Evolutionary conservation across 2,329 filamentous ascomycete genomes (phyloP), one percentile per base, ranked within the genome.

Genomic region (Xylariaceae sp.): DNA sequence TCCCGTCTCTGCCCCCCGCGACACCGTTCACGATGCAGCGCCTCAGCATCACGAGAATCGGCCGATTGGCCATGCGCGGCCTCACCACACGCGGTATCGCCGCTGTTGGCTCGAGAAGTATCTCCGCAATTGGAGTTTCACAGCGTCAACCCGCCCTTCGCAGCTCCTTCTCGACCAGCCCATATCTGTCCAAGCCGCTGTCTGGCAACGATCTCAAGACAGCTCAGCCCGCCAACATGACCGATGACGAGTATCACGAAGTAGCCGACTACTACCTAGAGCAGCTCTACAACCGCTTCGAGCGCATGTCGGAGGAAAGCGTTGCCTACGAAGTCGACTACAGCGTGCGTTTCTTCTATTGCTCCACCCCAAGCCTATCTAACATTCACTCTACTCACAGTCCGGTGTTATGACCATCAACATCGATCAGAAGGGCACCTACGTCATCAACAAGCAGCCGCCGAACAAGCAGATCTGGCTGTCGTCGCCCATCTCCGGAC

Each of bases 401-500:
- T 82, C 90, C 48, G 93, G 94, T 50, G 91, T 97, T 50, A 79
- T 97, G 62, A 91, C 86, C 57, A 78, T 97, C 64, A 78, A 75
- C 6, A 83, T 89, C 62, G 82, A 84, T 1, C 75, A 79, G 12
- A 76, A 83, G 46, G 91, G 92, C 56, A 93, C 84, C 31, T 99
- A 95, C 68, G 89, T 99, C 54, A 81, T 99, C 74, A 99, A 99
- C 82, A 99, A 99, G 73, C 94, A 99, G 71, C 94, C 94, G 0
- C 91, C 93, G 17, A 97, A 97, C 78, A 94, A 91, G 77, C 94
- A 88, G 69, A 96, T 99, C 67, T 99, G 94, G 94, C 83, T 97
- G 42, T 94, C 90, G 36, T 96, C 90, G 41, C 94, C 94, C 4
- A 77, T 90, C 48, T 92, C 89, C 6, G 94, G 94, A 0, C 94